Conservation (phyloP, 345 rosid species). For the Arabidopsis suecica region DNA sequence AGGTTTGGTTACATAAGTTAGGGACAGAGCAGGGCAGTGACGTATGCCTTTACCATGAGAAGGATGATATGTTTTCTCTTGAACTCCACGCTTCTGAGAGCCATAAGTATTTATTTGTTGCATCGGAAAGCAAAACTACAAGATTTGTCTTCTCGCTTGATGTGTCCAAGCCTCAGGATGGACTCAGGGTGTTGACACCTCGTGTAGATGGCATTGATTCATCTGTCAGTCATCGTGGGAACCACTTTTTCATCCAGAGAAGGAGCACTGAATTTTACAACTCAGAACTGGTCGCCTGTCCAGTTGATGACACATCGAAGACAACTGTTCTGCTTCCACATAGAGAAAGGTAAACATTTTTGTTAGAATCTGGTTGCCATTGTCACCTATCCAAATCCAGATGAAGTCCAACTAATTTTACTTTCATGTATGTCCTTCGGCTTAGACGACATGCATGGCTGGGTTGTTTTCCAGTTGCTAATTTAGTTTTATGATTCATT, state of each 20-base stretch:
- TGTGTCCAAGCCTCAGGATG: constrained; percentile 65
- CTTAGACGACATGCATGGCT: constrained; percentile 9
- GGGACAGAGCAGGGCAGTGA: constrained; percentile 77
- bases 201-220: constrained; percentile 71
- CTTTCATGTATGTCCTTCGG: neutral
- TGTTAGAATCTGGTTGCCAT: neutral
- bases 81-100: constrained; percentile 76
- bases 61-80: constrained; percentile 85
- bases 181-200: constrained; percentile 78
- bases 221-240: constrained; percentile 80
- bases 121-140: constrained; percentile 79
- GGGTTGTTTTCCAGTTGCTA: constrained; percentile 1
- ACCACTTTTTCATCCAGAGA: constrained; percentile 75
- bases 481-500: constrained; percentile 1
- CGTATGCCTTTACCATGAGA: constrained; percentile 81
- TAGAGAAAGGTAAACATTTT: constrained; percentile 65
- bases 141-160: constrained; percentile 70
- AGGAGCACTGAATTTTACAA: constrained; percentile 83
- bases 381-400: neutral
- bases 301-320: constrained; percentile 62
- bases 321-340: constrained; percentile 78
- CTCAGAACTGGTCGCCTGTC: constrained; percentile 78
- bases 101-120: constrained; percentile 67
- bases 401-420: neutral
- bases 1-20: constrained; percentile 94